Conservation (phyloP, 1,284 basidiomycete genomes). For the Boletus semigastroideus region DNA sequence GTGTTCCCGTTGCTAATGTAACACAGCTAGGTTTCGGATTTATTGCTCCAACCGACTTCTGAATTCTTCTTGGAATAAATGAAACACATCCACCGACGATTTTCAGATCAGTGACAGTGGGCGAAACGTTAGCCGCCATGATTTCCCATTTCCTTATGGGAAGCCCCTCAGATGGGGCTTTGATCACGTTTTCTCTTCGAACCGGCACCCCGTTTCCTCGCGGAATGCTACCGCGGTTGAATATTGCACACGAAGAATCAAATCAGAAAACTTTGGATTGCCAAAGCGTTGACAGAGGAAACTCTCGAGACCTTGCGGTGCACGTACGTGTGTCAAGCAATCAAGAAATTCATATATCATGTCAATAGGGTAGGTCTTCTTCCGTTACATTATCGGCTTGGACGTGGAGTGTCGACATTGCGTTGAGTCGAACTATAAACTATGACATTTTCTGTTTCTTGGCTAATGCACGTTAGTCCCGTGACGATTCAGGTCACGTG, state of each 20-base stretch:
- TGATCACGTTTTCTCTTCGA: conserved; percentile 70
- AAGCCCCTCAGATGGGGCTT: conserved; percentile 38
- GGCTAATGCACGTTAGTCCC: too few species aligned
- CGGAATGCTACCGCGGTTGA: conserved; percentile 59
- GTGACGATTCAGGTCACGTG: too few species aligned
- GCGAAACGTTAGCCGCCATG: conserved; percentile 79
- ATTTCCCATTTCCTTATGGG: conserved; percentile 21
- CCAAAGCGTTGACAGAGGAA: conserved; percentile 63
- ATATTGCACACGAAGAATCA: conserved; percentile 61
- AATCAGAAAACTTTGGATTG: conserved; percentile 70
- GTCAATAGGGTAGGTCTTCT: conserved; percentile 67
- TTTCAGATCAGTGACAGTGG: too few species aligned
- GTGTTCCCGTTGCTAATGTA: conserved; percentile 1
- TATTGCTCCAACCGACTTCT: conserved; percentile 64
- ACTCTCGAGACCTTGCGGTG: conserved; percentile 71
- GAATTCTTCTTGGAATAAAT: conserved; percentile 63
- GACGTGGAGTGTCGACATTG: conserved; percentile 10
- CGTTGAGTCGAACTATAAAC: too few species aligned
- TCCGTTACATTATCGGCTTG: conserved; percentile 19
- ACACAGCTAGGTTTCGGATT: conserved; percentile 52
- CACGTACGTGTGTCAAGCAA: too few species aligned
- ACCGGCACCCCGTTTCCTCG: conserved; percentile 77
- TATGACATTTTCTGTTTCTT: too few species aligned
- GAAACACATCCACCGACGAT: conserved; percentile 73
- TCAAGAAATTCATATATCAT: conserved; percentile 60